Conservation (phyloP, 2,329 filamentous ascomycete species). For the Thelonectria rubi region DNA sequence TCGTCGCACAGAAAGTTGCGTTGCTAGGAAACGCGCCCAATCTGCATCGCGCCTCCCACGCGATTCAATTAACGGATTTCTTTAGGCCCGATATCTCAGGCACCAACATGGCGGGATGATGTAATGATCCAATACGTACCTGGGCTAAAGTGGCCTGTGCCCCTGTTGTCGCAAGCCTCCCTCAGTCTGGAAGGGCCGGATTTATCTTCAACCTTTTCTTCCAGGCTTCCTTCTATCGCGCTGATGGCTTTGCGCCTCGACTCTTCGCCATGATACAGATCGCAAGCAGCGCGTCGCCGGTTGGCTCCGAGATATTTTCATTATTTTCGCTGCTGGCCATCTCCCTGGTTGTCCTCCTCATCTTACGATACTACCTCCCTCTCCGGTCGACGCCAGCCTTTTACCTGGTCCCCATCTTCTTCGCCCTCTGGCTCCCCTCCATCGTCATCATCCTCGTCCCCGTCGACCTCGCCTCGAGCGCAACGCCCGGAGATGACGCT, state of each 20-base stretch:
- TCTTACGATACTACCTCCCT: slow-evolving; percentile 89
- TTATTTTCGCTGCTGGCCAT: slow-evolving; percentile 76
- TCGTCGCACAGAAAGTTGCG: slow-evolving; percentile 24
- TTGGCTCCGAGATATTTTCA: slow-evolving; percentile 84
- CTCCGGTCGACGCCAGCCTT: slow-evolving; percentile 90
- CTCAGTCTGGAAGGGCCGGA: slow-evolving; percentile 28
- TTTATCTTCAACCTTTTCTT: slow-evolving; percentile 18
- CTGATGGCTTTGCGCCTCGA: slow-evolving; percentile 42
- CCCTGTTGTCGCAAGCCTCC: slow-evolving; percentile 36
- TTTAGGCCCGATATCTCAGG: slow-evolving; percentile 34
- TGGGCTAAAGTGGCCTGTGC: slow-evolving; percentile 34
- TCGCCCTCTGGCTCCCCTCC: slow-evolving; percentile 91
- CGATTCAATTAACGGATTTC: slow-evolving; percentile 37
- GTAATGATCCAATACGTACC: slow-evolving; percentile 33
- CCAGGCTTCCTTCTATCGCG: slow-evolving; percentile 35
- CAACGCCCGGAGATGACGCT: slow-evolving; percentile 74
- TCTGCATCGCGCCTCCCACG: slow-evolving; percentile 31
- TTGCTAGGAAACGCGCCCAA: slow-evolving; percentile 18
- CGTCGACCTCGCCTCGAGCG: slow-evolving; percentile 91
- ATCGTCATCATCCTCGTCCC: slow-evolving; percentile 92
- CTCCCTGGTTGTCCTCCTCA: slow-evolving; percentile 79
- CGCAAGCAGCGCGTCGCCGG: slow-evolving; percentile 65
- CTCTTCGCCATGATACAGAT: slow-evolving; percentile 60
- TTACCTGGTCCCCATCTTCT: slow-evolving; percentile 90
- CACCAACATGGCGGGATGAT: slow-evolving; percentile 31